Percentiles rank a stretch among this genome's conserved stretches.
Conservation (phyloP, 2,329 filamentous ascomycete genomes). For the Hypoxylon rubiginosum region DNA sequence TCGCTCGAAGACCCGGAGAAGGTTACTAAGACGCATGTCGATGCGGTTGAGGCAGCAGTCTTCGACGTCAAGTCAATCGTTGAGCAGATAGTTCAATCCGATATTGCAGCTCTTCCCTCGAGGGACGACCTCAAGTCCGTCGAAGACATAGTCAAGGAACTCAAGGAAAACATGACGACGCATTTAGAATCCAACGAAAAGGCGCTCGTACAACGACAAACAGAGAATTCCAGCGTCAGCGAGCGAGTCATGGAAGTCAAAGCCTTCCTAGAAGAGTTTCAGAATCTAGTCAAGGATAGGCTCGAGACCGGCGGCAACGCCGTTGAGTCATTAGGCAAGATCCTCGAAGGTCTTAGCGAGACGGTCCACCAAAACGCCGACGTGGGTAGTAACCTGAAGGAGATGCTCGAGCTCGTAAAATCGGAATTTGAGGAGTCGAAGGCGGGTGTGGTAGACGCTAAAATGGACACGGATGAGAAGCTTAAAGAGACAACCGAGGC, state of each 20-base stretch:
- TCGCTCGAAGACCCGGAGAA: slow-evolving; percentile 70
- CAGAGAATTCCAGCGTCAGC: slow-evolving; percentile 82
- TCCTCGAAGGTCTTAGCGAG: slow-evolving; percentile 76
- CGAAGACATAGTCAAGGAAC: slow-evolving; percentile 78
- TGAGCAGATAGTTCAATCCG: slow-evolving; percentile 78
- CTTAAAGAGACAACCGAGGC: slow-evolving; percentile 70
- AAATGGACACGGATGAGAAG: slow-evolving; percentile 87
- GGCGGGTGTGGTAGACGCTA: slow-evolving; percentile 81
- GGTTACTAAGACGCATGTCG: slow-evolving; percentile 84
- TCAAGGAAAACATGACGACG: slow-evolving; percentile 75
- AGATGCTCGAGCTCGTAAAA: slow-evolving; percentile 81
- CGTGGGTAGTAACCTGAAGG: slow-evolving; percentile 74
- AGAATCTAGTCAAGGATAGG: slow-evolving; percentile 80
- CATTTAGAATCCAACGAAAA: slow-evolving; percentile 82
- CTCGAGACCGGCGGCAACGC: slow-evolving; percentile 81
- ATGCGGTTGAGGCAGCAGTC: slow-evolving; percentile 83
- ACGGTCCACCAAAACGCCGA: slow-evolving; percentile 69
- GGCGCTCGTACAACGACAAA: slow-evolving; percentile 85
- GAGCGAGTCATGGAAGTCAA: slow-evolving; percentile 86
- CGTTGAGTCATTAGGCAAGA: slow-evolving; percentile 78
- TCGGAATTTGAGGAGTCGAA: slow-evolving; percentile 90
- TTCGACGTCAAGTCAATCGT: slow-evolving; percentile 87
- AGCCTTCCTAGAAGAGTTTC: slow-evolving; percentile 81
- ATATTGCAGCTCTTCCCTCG: slow-evolving; percentile 77
- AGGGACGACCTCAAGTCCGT: slow-evolving; percentile 82